Conservation (phyloP, 495 filamentous ascomycete genomes). For the Thozetella sp. region DNA sequence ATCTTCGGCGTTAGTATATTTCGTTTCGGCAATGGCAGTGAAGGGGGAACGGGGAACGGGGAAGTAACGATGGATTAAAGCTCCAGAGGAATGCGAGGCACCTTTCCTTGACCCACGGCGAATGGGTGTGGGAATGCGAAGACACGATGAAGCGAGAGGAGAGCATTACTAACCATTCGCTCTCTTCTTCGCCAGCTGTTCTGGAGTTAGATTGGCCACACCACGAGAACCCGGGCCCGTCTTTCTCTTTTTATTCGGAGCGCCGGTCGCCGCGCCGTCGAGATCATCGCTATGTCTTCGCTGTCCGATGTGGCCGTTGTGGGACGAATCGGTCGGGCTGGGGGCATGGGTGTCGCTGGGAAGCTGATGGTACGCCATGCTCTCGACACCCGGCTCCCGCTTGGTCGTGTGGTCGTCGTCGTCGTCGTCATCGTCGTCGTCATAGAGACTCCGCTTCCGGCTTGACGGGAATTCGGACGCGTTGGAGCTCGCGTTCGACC, state of each 20-base stretch:
- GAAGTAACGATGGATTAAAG: background rate
- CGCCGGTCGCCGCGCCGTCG: background rate
- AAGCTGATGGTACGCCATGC: background rate
- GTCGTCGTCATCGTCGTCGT: background rate
- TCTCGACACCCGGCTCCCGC: background rate
- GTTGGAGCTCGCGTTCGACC: background rate
- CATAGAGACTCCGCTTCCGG: background rate
- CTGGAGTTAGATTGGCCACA: slow-evolving; percentile 70
- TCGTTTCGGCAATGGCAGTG: background rate
- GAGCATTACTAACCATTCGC: slow-evolving; percentile 58
- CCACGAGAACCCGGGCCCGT: slow-evolving; percentile 49
- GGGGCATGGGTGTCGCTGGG: slow-evolving; percentile 9
- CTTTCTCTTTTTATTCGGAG: slow-evolving; percentile 34
- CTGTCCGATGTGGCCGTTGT: background rate
- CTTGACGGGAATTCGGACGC: background rate
- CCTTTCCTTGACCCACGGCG: too few relatives aligned
- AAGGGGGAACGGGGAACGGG: background rate
- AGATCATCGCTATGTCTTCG: background rate
- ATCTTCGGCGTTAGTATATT: background rate
- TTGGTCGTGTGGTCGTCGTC: background rate
- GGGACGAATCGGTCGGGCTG: slow-evolving; percentile 14
- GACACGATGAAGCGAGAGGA: background rate
- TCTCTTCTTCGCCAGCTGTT: slow-evolving; percentile 74
- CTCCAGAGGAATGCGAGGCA: background rate
- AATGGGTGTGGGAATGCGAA: too few relatives aligned